Percentiles rank a stretch among this genome's conserved stretches.
Conservation (phyloP, 441 rosid genomes). For the Gossypium lobatum region DNA sequence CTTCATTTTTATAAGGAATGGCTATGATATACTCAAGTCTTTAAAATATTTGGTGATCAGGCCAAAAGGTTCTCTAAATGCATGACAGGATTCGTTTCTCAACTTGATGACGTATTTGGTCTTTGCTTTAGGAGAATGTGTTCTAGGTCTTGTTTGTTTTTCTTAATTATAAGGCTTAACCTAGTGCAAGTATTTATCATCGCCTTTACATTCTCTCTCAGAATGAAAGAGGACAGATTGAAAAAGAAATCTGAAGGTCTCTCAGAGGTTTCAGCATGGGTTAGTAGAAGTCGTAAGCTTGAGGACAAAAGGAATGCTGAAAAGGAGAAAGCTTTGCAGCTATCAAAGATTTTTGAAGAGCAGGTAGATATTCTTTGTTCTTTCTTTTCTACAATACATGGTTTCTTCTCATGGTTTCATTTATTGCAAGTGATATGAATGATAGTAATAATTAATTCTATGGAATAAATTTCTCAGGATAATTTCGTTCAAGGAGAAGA, state of each 20-base stretch:
- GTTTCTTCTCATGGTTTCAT: conserved; percentile 3
- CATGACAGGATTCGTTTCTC: not conserved
- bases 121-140: not conserved
- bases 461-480: conserved; percentile 47
- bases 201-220: conserved; percentile 13
- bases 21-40: not conserved
- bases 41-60: conserved; percentile 7
- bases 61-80: not conserved
- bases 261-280: conserved; percentile 76
- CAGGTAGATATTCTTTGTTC: conserved; percentile 39
- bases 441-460: conserved; percentile 8
- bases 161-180: not conserved
- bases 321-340: conserved; percentile 76
- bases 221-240: conserved; percentile 81
- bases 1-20: not conserved
- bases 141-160: not conserved
- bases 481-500: conserved; percentile 57
- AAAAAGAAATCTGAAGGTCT: conserved; percentile 58
- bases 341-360: conserved; percentile 82
- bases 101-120: not conserved
- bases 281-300: conserved; percentile 64
- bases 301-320: conserved; percentile 64
- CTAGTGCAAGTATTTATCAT: not conserved
- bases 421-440: not conserved
- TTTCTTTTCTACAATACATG: conserved; percentile 5